phyloP scores from a whole-genome alignment of 169 alveolate species.

The Sarcocystis neurona region DNA sequence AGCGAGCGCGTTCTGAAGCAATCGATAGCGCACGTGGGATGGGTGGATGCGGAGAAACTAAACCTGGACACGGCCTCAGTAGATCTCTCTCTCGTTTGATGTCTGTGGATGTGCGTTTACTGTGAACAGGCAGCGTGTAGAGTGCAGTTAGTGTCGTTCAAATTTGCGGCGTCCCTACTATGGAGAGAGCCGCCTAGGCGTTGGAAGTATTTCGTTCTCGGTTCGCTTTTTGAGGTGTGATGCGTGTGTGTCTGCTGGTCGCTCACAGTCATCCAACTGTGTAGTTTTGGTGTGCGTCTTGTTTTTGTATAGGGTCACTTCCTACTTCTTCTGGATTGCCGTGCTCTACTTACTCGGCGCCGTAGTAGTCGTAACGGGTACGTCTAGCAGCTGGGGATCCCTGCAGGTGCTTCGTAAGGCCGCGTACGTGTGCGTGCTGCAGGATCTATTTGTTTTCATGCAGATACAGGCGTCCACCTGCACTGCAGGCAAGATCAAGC shows the following conservation, averaged over 20 bases:
- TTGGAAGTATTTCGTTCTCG: background rate
- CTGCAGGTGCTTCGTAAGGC: background rate
- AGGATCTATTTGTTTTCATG: background rate
- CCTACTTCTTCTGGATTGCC: conserved; percentile 75
- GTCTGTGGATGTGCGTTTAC: too few species aligned
- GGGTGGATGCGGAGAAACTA: too few species aligned
- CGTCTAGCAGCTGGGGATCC: background rate
- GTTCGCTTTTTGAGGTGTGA: background rate
- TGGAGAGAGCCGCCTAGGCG: too few species aligned
- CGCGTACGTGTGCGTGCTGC: background rate
- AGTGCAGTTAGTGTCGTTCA: background rate
- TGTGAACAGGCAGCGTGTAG: too few species aligned
- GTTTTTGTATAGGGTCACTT: conserved; percentile 56
- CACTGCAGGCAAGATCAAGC: background rate
- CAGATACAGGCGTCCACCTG: background rate
- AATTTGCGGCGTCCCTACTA: background rate
- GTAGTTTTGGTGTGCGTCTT: background rate
- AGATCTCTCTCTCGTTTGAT: too few species aligned
- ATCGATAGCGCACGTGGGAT: too few species aligned
- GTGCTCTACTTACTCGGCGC: conserved; percentile 66
- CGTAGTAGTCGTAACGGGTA: conserved; percentile 56
- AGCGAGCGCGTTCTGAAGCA: too few species aligned
- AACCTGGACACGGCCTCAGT: too few species aligned
- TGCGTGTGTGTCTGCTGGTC: background rate
- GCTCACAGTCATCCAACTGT: background rate